Percentiles rank a stretch among this genome's conserved stretches.
Conservation (phyloP, 164 flowering plant genomes). For the Vitis rupestris region DNA sequence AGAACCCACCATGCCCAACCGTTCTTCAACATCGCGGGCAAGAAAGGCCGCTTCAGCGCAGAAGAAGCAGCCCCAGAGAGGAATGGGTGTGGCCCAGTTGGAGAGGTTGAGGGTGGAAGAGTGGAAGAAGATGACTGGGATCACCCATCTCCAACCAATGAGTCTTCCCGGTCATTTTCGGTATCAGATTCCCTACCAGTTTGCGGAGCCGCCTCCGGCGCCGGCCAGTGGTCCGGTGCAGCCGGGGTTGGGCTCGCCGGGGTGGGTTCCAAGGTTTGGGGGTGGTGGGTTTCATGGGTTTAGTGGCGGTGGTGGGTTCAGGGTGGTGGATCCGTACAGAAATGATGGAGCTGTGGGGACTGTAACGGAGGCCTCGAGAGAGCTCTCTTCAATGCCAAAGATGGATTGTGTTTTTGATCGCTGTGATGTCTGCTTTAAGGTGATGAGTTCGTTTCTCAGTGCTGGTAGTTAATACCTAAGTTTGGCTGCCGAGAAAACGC, state of each 20-base stretch:
- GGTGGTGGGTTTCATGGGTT: constrained; percentile 12
- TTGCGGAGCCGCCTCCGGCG: constrained; percentile 1
- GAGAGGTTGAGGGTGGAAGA: constrained; percentile 54
- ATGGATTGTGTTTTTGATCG: constrained; percentile 6
- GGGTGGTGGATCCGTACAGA: neutral
- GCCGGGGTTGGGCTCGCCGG: too few species aligned
- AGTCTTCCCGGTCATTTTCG: neutral
- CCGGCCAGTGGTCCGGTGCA: constrained; percentile 12
- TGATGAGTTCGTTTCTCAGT: neutral
- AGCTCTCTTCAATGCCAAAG: constrained; percentile 60
- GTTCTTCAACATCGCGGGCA: constrained; percentile 8
- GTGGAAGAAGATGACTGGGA: constrained; percentile 33
- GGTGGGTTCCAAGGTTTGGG: constrained; percentile 3
- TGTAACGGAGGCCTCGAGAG: constrained; percentile 25
- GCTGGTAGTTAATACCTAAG: neutral
- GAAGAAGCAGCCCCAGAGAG: constrained; percentile 55
- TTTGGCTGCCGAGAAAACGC: neutral
- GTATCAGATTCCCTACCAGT: neutral
- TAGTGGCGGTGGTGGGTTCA: constrained; percentile 7
- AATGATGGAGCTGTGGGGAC: constrained; percentile 1
- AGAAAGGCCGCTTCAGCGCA: constrained; percentile 1
- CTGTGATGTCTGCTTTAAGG: constrained; percentile 28
- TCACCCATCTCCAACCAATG: constrained; percentile 1
- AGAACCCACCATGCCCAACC: constrained; percentile 1
- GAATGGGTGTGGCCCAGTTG: constrained; percentile 69